Evolutionary conservation across 495 filamentous ascomycete species (phyloP).

Genomic region (Parathielavia appendiculata): DNA sequence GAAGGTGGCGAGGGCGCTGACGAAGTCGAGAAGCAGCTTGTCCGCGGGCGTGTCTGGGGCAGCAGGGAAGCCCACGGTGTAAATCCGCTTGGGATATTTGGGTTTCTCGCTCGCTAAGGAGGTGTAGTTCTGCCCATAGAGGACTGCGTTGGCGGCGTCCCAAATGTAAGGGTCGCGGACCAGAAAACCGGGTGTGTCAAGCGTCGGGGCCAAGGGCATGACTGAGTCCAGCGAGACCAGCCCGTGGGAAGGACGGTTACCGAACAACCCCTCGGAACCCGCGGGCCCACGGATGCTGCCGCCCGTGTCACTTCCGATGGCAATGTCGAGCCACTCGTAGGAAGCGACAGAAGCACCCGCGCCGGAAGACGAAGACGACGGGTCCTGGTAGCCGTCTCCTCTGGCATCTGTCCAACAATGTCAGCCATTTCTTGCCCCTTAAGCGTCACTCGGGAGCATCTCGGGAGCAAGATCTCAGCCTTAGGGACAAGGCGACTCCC

Average conservation of each 20-base stretch:
- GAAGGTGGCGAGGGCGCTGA: conserved; percentile 37
- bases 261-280: conserved; percentile 34
- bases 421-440: too few relatives aligned
- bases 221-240: conserved; percentile 37
- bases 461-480: too few relatives aligned
- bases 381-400: conserved; percentile 53
- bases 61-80: conserved; percentile 35
- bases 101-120: conserved; percentile 28
- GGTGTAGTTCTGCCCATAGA: conserved; percentile 44
- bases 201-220: conserved; percentile 40
- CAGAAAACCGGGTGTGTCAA: conserved; percentile 49
- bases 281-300: conserved; percentile 39
- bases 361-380: conserved; percentile 44
- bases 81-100: conserved; percentile 43
- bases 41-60: conserved; percentile 28
- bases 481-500: too few relatives aligned
- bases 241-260: conserved; percentile 35
- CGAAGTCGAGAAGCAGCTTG: conserved; percentile 38
- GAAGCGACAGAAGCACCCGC: conserved; percentile 43
- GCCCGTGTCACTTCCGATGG: conserved; percentile 44
- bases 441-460: too few relatives aligned
- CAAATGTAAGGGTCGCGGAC: conserved; percentile 45
- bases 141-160: conserved; percentile 40
- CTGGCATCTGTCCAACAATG: too few relatives aligned
- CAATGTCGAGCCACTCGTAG: conserved; percentile 55